phyloP scores from a whole-genome alignment of 2,329 filamentous ascomycete species.

The Hypoxylon rubiginosum region DNA sequence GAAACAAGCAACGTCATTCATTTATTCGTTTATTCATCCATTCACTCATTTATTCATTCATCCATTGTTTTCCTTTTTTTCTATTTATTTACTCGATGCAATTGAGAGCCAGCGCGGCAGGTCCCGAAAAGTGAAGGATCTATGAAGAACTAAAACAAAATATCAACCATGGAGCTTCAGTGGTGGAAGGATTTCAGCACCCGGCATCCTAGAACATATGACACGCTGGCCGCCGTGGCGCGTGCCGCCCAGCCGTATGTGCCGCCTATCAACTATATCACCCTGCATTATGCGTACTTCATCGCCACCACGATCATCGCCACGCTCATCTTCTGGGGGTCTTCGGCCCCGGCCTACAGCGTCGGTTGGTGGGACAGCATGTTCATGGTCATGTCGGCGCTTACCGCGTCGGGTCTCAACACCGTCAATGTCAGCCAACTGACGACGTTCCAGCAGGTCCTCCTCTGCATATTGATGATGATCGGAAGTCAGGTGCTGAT shows the following conservation, averaged over 20 bases:
- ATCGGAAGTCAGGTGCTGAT: constrained; percentile 77
- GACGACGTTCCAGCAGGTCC: constrained; percentile 76
- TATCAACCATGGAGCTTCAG: constrained; percentile 30
- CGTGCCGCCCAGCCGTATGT: constrained; percentile 45
- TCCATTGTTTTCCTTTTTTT: constrained; percentile 6
- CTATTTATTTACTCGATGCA: background rate
- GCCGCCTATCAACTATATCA: constrained; percentile 71
- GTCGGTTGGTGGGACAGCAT: constrained; percentile 74
- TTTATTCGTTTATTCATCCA: background rate
- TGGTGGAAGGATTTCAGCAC: constrained; percentile 41
- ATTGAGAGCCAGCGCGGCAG: background rate
- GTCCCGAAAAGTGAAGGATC: background rate
- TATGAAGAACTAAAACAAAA: background rate
- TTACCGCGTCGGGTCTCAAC: constrained; percentile 77
- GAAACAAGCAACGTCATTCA: background rate
- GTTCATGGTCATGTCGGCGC: constrained; percentile 75
- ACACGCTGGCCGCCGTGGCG: constrained; percentile 16
- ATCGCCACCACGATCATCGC: constrained; percentile 66
- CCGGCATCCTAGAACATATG: constrained; percentile 36
- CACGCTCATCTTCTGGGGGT: constrained; percentile 72
- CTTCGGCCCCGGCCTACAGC: constrained; percentile 63
- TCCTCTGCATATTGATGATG: constrained; percentile 75
- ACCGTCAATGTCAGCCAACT: constrained; percentile 74
- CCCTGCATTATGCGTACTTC: constrained; percentile 77
- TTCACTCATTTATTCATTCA: constrained; percentile 7